phyloP scores from a whole-genome alignment of 2,329 filamentous ascomycete genomes.

The Bipolaris sorokiniana region DNA sequence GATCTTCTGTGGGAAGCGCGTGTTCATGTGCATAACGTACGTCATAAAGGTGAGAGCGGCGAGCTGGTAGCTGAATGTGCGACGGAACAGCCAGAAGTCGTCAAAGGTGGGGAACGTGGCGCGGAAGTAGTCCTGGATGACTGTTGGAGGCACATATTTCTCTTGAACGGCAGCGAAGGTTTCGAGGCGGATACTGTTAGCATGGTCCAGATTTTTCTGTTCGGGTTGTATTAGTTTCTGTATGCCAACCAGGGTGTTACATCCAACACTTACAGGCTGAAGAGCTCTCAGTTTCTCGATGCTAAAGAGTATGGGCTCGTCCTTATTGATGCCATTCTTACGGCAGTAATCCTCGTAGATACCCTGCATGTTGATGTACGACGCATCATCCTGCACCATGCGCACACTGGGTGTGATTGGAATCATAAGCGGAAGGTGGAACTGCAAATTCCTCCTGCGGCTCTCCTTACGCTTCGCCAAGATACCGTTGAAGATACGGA shows the following conservation, averaged over 20 bases:
- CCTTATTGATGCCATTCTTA: slow-evolving; percentile 84
- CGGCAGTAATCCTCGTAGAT: slow-evolving; percentile 97
- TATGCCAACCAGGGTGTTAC: not conserved
- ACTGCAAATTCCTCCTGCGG: slow-evolving; percentile 89
- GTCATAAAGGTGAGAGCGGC: slow-evolving; percentile 97
- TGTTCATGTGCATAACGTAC: slow-evolving; percentile 96
- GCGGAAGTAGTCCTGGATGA: slow-evolving; percentile 90
- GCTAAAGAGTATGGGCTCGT: slow-evolving; percentile 91
- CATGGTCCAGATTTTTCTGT: slow-evolving; percentile 72
- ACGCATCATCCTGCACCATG: slow-evolving; percentile 93
- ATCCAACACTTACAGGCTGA: slow-evolving; percentile 39
- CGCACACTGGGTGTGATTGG: slow-evolving; percentile 93
- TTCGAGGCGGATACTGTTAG: slow-evolving; percentile 77
- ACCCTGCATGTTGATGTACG: slow-evolving; percentile 91
- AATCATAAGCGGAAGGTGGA: slow-evolving; percentile 94
- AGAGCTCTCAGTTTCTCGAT: slow-evolving; percentile 90
- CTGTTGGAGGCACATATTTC: slow-evolving; percentile 83
- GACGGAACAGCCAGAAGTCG: slow-evolving; percentile 98
- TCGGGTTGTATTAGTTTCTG: slow-evolving; percentile 11
- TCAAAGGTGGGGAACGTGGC: slow-evolving; percentile 84
- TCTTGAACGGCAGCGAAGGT: slow-evolving; percentile 95
- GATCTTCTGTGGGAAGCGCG: slow-evolving; percentile 94
- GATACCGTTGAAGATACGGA: slow-evolving; percentile 95
- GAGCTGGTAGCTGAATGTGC: slow-evolving; percentile 95
- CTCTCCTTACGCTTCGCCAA: slow-evolving; percentile 93